Conservation (phyloP, 306 rosid genomes). For the Delonix regia region DNA sequence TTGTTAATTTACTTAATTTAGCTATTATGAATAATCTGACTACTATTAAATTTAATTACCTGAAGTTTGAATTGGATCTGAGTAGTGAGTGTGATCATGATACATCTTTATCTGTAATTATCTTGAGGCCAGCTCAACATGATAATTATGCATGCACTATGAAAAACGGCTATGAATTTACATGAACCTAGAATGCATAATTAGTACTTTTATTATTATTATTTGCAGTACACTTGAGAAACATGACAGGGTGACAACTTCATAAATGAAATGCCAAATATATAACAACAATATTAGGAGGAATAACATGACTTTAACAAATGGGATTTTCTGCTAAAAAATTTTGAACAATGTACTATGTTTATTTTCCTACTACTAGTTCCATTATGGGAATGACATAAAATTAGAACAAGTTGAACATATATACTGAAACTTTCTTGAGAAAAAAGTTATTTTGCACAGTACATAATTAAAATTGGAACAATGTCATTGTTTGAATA, state of each 20-base stretch:
- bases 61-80: constrained; percentile 34
- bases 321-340: neutral
- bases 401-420: too few species aligned
- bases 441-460: too few species aligned
- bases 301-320: neutral
- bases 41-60: constrained; percentile 27
- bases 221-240: neutral
- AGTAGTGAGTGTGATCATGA: constrained; percentile 31
- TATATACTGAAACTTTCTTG: too few species aligned
- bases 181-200: neutral
- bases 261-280: neutral
- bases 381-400: too few species aligned
- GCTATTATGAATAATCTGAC: constrained; percentile 36
- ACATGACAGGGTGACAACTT: neutral
- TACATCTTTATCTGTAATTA: constrained; percentile 32
- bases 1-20: neutral
- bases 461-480: too few species aligned
- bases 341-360: neutral
- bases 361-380: too few species aligned
- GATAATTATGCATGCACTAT: constrained; percentile 19
- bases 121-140: constrained; percentile 24
- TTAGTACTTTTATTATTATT: too few species aligned
- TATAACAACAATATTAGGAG: neutral
- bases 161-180: neutral
- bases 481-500: too few species aligned